Evolutionary conservation across 192 early-diverging fungal species (phyloP).

Genomic region (Linderina pennispora): DNA sequence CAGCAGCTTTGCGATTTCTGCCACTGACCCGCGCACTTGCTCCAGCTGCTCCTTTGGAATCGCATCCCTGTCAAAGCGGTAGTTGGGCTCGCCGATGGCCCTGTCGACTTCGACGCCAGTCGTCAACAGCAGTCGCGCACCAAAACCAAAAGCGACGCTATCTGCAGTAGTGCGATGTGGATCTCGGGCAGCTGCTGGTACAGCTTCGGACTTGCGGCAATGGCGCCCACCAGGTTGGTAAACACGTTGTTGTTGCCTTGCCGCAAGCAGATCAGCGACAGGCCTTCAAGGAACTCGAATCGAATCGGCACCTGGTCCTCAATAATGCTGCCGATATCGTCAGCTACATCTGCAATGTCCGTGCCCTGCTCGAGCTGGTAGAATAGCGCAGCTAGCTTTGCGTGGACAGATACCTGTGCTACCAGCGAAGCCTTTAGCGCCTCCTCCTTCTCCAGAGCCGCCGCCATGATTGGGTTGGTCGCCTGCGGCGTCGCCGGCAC

Average conservation of each 20-base stretch:
- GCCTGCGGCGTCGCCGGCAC: neutral
- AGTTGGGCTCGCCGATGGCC: neutral
- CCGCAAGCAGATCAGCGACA: constrained; percentile 12
- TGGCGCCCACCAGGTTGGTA: constrained; percentile 12
- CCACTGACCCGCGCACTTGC: constrained; percentile 11
- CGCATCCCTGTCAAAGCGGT: neutral
- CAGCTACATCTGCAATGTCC: neutral
- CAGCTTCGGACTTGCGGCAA: constrained; percentile 27
- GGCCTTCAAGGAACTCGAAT: constrained; percentile 35
- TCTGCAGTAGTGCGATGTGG: constrained; percentile 24
- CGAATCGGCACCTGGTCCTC: constrained; percentile 17
- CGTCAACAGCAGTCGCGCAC: constrained; percentile 15
- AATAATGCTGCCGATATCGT: constrained; percentile 14
- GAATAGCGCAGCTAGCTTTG: constrained; percentile 9
- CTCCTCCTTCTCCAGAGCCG: constrained; percentile 26
- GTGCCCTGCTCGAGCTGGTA: constrained; percentile 11
- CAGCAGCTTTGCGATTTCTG: constrained; percentile 13
- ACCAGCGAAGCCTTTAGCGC: constrained; percentile 5
- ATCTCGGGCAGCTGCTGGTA: constrained; percentile 36
- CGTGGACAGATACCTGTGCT: constrained; percentile 15
- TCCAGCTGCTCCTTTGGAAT: constrained; percentile 5
- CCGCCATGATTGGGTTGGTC: constrained; percentile 6
- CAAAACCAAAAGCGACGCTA: constrained; percentile 20
- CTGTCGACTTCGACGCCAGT: constrained; percentile 10
- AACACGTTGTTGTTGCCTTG: constrained; percentile 15